A percentile compares a stretch with the other conserved stretches of the same genome.
Evolutionary conservation across 1,284 basidiomycete genomes (phyloP).

Genomic region (Ganoderma meredithae): DNA sequence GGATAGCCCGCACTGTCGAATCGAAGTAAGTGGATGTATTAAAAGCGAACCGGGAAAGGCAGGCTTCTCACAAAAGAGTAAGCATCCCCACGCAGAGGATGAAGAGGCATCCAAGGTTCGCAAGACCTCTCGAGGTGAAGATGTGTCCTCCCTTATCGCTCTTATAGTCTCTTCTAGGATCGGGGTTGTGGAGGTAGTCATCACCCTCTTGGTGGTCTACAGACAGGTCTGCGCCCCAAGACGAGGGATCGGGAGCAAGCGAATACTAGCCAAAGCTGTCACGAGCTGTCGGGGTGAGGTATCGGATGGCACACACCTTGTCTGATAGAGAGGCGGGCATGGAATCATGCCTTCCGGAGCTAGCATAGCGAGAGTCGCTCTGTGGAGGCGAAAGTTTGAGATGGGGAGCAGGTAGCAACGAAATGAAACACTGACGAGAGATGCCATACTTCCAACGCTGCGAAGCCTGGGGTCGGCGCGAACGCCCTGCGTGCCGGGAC

Average conservation of each 20-base stretch:
- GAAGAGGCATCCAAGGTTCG: slow-evolving; percentile 80
- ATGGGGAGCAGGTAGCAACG: slow-evolving; percentile 15
- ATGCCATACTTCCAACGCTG: slow-evolving; percentile 47
- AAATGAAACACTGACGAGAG: slow-evolving; percentile 47
- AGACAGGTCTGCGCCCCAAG: slow-evolving; percentile 75
- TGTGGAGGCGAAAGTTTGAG: slow-evolving; percentile 34
- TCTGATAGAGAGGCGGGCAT: slow-evolving; percentile 45
- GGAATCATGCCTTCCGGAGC: slow-evolving; percentile 35
- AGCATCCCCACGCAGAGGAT: slow-evolving; percentile 69
- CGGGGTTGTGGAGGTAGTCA: slow-evolving; percentile 80
- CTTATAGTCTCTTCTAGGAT: slow-evolving; percentile 75
- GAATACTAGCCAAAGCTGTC: slow-evolving; percentile 61
- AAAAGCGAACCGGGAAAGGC: not conserved
- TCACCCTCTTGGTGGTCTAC: slow-evolving; percentile 66
- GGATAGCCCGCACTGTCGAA: slow-evolving; percentile 79
- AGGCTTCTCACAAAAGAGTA: slow-evolving; percentile 71
- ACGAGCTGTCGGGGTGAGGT: not conserved
- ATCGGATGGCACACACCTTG: slow-evolving; percentile 40
- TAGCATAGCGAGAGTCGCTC: slow-evolving; percentile 54
- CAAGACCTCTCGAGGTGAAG: slow-evolving; percentile 76
- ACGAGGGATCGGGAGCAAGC: slow-evolving; percentile 73
- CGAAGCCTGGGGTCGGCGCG: slow-evolving; percentile 50
- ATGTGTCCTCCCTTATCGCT: slow-evolving; percentile 68
- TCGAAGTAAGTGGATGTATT: not conserved
- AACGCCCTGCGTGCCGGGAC: slow-evolving; percentile 52